Evolutionary conservation across 2,329 filamentous ascomycete species (phyloP).

Genomic region (Talaromyces atroroseus): DNA sequence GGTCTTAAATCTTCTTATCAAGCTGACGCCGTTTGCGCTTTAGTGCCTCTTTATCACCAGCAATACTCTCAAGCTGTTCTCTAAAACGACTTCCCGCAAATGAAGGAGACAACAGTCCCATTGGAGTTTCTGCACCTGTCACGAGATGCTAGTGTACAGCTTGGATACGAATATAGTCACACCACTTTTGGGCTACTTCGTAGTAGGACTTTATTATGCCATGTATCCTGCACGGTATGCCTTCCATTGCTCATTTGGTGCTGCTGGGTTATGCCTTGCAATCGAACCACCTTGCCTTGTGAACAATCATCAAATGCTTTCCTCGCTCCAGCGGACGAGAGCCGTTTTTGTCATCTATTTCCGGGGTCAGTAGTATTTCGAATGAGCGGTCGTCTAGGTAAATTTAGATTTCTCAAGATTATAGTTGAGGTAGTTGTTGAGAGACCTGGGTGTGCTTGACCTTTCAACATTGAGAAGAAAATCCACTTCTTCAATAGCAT

Average conservation of each 20-base stretch:
- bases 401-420: not conserved
- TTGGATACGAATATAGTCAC: conserved; percentile 58
- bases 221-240: conserved; percentile 32
- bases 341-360: not conserved
- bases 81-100: not conserved
- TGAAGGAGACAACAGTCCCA: conserved; percentile 31
- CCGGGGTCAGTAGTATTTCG: not conserved
- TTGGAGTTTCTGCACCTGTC: conserved; percentile 27
- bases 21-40: not conserved
- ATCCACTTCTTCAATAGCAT: conserved; percentile 50
- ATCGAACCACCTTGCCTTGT: not conserved
- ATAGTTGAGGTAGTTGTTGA: conserved; percentile 46
- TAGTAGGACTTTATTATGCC: conserved; percentile 59
- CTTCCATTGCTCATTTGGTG: not conserved
- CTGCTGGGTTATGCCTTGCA: not conserved
- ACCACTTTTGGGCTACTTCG: conserved; percentile 54
- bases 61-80: not conserved
- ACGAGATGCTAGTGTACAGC: conserved; percentile 53
- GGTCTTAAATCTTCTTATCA: not conserved
- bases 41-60: not conserved
- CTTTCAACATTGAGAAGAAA: conserved; percentile 52
- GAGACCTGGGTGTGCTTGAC: conserved; percentile 42
- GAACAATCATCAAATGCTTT: too few species aligned
- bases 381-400: not conserved
- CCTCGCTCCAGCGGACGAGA: not conserved